Percentiles rank a stretch among this genome's conserved stretches.
phyloP scores from a whole-genome alignment of 108 stramenopile species.

The Conticribra weissflogii region DNA sequence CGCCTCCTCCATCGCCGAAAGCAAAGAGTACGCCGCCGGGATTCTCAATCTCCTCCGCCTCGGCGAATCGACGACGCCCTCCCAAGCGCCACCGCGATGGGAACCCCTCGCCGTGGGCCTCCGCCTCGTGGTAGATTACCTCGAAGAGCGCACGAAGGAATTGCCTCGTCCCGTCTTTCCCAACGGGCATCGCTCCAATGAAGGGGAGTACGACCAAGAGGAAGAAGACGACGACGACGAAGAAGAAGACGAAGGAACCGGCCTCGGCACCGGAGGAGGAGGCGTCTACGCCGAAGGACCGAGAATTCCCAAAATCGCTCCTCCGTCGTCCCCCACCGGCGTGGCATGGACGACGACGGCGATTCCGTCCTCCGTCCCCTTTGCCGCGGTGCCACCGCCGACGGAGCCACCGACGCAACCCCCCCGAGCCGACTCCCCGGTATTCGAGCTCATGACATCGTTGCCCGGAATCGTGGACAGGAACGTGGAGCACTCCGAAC shows the following conservation, averaged over 20 bases:
- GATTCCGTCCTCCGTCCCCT: too few relatives aligned
- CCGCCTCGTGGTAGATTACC: constrained; percentile 61
- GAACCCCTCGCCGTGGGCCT: constrained; percentile 85
- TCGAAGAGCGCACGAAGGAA: constrained; percentile 37
- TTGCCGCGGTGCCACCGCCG: too few relatives aligned
- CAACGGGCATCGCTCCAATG: too few relatives aligned
- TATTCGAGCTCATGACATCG: constrained; percentile 45
- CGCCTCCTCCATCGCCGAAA: constrained; percentile 3
- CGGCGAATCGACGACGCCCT: too few relatives aligned
- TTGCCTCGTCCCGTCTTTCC: constrained; percentile 13
- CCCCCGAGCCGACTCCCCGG: constrained; percentile 19
- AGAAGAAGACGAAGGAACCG: constrained; percentile 21
- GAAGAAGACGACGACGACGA: too few relatives aligned
- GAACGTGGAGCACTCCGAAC: constrained; percentile 81
- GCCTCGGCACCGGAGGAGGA: constrained; percentile 21
- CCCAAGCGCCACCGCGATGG: too few relatives aligned
- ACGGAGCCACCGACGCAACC: too few relatives aligned
- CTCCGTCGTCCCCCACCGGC: too few relatives aligned
- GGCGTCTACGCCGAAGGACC: constrained; percentile 86
- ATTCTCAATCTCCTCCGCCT: constrained; percentile 24
- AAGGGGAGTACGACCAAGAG: too few relatives aligned
- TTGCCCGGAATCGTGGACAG: constrained; percentile 55
- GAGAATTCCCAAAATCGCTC: constrained; percentile 58
- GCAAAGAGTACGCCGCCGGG: constrained; percentile 25
- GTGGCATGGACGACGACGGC: too few relatives aligned